Conservation (phyloP, 169 alveolate species). For the Cryptosporidium felis region DNA sequence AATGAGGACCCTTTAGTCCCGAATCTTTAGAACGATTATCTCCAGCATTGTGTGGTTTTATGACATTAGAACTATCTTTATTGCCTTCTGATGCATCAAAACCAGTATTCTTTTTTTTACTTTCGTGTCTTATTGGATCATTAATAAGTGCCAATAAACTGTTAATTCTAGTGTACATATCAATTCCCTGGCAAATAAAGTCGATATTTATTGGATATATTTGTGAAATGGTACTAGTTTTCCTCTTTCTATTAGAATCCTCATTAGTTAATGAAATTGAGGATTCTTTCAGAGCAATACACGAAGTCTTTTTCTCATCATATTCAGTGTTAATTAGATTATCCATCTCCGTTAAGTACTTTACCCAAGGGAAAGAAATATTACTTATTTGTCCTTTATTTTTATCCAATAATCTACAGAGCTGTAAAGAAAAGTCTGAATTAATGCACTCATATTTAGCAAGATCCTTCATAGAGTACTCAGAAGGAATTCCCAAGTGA, state of each 20-base stretch:
- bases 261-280: background rate
- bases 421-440: conserved; percentile 34
- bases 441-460: conserved; percentile 37
- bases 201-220: conserved; percentile 56
- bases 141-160: conserved; percentile 38
- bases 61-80: background rate
- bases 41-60: background rate
- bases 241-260: background rate
- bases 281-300: background rate
- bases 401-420: conserved; percentile 35
- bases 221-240: conserved; percentile 37
- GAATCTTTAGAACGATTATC: background rate
- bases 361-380: conserved; percentile 42
- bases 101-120: background rate
- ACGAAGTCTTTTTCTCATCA: background rate
- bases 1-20: background rate
- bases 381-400: background rate
- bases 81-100: background rate
- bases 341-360: conserved; percentile 3
- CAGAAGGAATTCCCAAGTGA: conserved; percentile 28
- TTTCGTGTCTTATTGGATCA: conserved; percentile 44
- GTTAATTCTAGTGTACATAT: conserved; percentile 36
- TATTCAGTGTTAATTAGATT: background rate
- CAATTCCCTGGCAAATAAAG: conserved; percentile 61
- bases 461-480: conserved; percentile 20